These are phyloP conservation scores for Solanum pinnatisectum DNA, from an alignment of 257 asterid genomes.

Conservation along the genomic window DNA sequence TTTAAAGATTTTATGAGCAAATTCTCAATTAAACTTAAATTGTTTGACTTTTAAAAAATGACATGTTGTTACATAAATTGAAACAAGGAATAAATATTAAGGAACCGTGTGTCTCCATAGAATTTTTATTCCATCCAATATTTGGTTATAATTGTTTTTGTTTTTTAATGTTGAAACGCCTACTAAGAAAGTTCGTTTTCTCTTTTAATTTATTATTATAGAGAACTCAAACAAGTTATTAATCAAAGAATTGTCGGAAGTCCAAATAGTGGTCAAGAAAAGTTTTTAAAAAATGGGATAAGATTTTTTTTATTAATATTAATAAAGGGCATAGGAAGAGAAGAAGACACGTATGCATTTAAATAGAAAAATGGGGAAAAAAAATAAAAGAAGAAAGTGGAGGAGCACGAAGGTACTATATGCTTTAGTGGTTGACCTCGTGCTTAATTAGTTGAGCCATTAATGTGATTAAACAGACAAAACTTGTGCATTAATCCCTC, in stretches of 20 bases:
- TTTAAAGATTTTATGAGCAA: too few relatives aligned
- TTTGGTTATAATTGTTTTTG: neutral
- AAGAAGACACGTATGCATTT: neutral
- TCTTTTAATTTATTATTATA: neutral
- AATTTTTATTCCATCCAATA: too few relatives aligned
- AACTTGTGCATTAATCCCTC: neutral
- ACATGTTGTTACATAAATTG: too few relatives aligned
- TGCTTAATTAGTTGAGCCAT: constrained; percentile 17
- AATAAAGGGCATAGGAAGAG: neutral
- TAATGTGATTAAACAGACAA: constrained; percentile 16
- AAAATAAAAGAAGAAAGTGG: constrained; percentile 6
- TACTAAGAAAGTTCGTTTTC: neutral
- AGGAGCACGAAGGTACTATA: neutral
- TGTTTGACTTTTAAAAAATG: too few relatives aligned
- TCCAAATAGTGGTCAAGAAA: neutral
- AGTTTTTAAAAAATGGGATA: neutral
- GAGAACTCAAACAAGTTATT: neutral
- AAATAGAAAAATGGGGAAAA: neutral
- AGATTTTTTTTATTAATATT: neutral
- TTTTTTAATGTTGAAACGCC: neutral
- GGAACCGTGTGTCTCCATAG: too few relatives aligned
- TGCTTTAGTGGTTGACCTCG: constrained; percentile 32
- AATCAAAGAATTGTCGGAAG: neutral
- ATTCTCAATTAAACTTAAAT: too few relatives aligned
- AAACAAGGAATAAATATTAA: too few relatives aligned